Base-by-base conservation (phyloP, 164 flowering plant genomes). In the Magnolia sinica region DNA sequence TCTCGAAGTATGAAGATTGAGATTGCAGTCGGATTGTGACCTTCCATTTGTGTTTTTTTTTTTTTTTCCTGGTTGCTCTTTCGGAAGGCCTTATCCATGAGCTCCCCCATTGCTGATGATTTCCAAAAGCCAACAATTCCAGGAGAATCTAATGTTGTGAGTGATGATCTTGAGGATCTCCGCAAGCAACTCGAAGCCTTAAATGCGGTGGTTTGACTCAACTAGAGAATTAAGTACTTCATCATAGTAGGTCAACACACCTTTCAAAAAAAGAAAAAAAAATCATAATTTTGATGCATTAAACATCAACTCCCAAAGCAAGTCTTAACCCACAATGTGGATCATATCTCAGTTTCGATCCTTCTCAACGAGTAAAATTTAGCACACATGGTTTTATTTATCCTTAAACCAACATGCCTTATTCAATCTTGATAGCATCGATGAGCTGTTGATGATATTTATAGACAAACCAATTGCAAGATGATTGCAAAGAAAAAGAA, bases 171-270 rank as follows among this genome's bases (percentile, higher is more conserved):
- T 37, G 98, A 96, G 2, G 95, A 93, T 24, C 95, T 96, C 31
- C 84, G 90, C 63, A 91, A 74, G 78, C 99, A 92, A 81, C 98
- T 96, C 51, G 98, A 96, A 11, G 95, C 95, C 65, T 94, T 96
- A 31, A 96, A 92, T 78, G 89, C 94, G 22, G 85, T 14, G 10
- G 59, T 52, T 52, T 52, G 59, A 52, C 16, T 70, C 16, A 52
- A 9, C 59, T 52, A 52, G 59, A 52, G 59, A 52, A 52, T 66
- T 87, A 79, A 76, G 59, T 14, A 8, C 10, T 8, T 14, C 59
- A 52, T 52, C 8, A 10, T 29, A 29, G 31, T 29, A 29, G 31
- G 31, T 29, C 31, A 29, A 29, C 31, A 29, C 31, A 1, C 31
- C 31, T 29, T 29, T 29, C 1, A 29, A 29, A 29, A 29, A 29